These are phyloP conservation scores for Epichloe coenophiala DNA, from an alignment of 2,329 filamentous ascomycete genomes.

Conservation along the genomic window DNA sequence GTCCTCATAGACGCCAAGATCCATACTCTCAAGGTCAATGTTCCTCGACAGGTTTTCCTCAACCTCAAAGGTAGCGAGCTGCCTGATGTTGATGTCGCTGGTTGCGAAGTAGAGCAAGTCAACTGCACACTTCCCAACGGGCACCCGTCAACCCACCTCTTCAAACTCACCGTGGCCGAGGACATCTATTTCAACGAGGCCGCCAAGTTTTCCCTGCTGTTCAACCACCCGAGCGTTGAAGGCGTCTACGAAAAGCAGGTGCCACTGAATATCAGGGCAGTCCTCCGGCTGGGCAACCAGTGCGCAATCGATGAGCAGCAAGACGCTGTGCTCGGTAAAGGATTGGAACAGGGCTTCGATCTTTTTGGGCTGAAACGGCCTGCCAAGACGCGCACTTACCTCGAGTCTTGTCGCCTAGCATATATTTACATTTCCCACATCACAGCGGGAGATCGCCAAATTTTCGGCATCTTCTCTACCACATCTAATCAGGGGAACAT, in stretches of 20 bases:
- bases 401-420: constrained; percentile 58
- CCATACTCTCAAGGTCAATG: constrained; percentile 75
- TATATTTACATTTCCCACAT: constrained; percentile 94
- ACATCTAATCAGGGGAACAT: constrained; percentile 68
- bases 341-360: constrained; percentile 88
- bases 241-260: constrained; percentile 95
- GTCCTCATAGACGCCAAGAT: constrained; percentile 90
- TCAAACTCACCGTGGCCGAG: constrained; percentile 84
- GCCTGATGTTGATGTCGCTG: constrained; percentile 75
- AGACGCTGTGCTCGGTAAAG: constrained; percentile 79
- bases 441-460: constrained; percentile 75
- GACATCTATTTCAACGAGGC: constrained; percentile 74
- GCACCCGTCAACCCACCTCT: constrained; percentile 83
- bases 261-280: constrained; percentile 71
- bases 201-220: constrained; percentile 68
- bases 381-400: constrained; percentile 53
- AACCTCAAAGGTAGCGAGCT: constrained; percentile 81
- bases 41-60: constrained; percentile 78
- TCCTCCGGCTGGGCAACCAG: constrained; percentile 77
- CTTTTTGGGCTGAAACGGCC: constrained; percentile 60
- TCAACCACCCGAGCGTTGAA: constrained; percentile 89
- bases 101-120: constrained; percentile 83
- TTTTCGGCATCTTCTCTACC: constrained; percentile 89
- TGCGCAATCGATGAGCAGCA: constrained; percentile 91
- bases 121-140: constrained; percentile 90